Conservation (phyloP, 2,329 filamentous ascomycete species). For the Phoma sp. region DNA sequence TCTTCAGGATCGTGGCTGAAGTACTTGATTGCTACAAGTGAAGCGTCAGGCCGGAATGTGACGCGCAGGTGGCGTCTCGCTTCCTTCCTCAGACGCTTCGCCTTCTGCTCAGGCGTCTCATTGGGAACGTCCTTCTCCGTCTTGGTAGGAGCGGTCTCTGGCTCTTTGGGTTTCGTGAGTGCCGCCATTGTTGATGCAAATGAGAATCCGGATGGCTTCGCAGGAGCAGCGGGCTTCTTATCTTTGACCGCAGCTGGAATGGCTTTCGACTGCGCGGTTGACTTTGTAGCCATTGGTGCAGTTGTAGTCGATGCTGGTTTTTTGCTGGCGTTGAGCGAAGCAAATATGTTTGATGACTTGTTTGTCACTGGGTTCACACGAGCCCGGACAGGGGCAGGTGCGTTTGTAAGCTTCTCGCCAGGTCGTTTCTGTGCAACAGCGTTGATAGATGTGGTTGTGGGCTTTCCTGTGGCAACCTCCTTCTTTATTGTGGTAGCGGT, state of each 20-base stretch:
- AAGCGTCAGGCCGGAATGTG: conserved; percentile 70
- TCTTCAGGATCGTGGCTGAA: conserved; percentile 77
- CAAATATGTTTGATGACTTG: conserved; percentile 55
- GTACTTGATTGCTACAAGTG: conserved; percentile 69
- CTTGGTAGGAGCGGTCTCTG: conserved; percentile 53
- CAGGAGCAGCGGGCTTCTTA: conserved; percentile 34
- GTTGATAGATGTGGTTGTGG: conserved; percentile 15
- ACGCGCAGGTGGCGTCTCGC: conserved; percentile 73
- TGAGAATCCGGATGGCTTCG: conserved; percentile 44
- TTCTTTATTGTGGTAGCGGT: conserved; percentile 27
- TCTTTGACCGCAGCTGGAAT: conserved; percentile 29
- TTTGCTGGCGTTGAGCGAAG: conserved; percentile 54
- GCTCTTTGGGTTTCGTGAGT: conserved; percentile 61
- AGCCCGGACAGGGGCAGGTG: conserved; percentile 36
- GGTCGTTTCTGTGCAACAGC: conserved; percentile 33
- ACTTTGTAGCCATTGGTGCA: conserved; percentile 29
- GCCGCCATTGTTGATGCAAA: conserved; percentile 50
- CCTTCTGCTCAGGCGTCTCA: conserved; percentile 72
- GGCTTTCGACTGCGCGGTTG: conserved; percentile 34
- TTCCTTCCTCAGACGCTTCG: conserved; percentile 74
- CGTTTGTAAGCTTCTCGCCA: conserved; percentile 34
- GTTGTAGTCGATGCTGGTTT: conserved; percentile 43
- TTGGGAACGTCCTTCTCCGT: conserved; percentile 59
- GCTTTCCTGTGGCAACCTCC: conserved; percentile 15
- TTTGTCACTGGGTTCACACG: conserved; percentile 48